These are phyloP conservation scores for Ophiosphaerella herpotricha DNA, from an alignment of 2,329 filamentous ascomycete species.

Conservation along the genomic window DNA sequence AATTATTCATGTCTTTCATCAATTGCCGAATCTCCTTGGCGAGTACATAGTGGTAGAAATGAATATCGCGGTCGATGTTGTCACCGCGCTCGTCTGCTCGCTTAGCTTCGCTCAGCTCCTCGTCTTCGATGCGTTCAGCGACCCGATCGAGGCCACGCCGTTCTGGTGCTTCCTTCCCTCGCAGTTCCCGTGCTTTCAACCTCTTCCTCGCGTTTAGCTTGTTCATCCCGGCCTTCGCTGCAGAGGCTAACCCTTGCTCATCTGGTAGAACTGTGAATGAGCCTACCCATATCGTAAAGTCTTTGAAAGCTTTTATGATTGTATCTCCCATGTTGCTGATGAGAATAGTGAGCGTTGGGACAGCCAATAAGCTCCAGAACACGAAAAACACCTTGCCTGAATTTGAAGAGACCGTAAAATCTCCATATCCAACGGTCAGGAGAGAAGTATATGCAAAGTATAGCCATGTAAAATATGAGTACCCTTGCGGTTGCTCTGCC, in stretches of 20 bases:
- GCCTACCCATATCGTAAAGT: conserved; percentile 61
- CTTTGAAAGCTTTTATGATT: conserved; percentile 58
- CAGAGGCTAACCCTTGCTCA: conserved; percentile 48
- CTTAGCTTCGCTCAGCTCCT: conserved; percentile 49
- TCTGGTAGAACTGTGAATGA: conserved; percentile 60
- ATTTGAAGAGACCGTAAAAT: conserved; percentile 53
- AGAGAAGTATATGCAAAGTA: conserved; percentile 61
- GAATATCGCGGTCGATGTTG: conserved; percentile 52
- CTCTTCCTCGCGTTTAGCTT: conserved; percentile 30
- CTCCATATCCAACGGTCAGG: conserved; percentile 62
- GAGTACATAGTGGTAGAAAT: conserved; percentile 57
- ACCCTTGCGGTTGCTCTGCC: conserved; percentile 52
- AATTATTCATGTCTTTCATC: conserved; percentile 48
- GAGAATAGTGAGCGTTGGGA: conserved; percentile 60
- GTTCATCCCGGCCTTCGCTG: conserved; percentile 36
- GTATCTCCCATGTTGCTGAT: conserved; percentile 61
- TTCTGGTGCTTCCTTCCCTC: conserved; percentile 11
- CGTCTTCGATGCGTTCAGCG: conserved; percentile 46
- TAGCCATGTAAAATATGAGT: conserved; percentile 58
- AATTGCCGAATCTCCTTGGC: conserved; percentile 51
- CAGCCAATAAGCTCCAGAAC: conserved; percentile 60
- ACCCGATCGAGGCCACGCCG: conserved; percentile 37
- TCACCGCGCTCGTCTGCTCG: conserved; percentile 51
- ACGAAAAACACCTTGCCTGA: conserved; percentile 61
- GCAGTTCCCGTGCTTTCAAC: conserved; percentile 15